These are phyloP conservation scores for Pulveroboletus sp. DNA, from an alignment of 768 basidiomycete genomes.

Conservation along the genomic window DNA sequence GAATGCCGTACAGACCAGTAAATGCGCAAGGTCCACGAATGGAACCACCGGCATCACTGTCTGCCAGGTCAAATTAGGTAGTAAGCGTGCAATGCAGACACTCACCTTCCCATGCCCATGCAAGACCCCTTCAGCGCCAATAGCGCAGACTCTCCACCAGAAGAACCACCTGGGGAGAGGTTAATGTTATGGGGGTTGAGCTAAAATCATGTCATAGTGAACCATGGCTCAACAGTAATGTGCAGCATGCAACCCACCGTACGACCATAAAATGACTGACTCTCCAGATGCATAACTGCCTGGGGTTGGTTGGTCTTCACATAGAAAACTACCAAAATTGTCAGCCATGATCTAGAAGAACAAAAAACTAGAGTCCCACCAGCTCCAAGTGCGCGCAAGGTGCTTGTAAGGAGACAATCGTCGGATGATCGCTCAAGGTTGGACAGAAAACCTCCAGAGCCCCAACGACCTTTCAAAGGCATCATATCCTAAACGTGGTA, in stretches of 20 bases:
- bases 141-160: conserved; percentile 50
- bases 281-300: conserved; percentile 40
- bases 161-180: conserved; percentile 49
- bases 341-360: conserved; percentile 3
- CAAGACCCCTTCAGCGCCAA: conserved; percentile 45
- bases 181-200: conserved; percentile 44
- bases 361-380: conserved; percentile 20
- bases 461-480: conserved; percentile 39
- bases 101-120: conserved; percentile 42
- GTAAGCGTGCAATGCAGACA: conserved; percentile 5
- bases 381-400: conserved; percentile 42
- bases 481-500: conserved; percentile 34
- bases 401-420: conserved; percentile 29
- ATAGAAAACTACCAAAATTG: conserved; percentile 35
- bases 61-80: background rate
- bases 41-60: conserved; percentile 35
- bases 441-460: conserved; percentile 34
- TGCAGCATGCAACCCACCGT: conserved; percentile 12
- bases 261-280: conserved; percentile 32
- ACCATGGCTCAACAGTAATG: too few species aligned
- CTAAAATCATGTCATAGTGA: conserved; percentile 16
- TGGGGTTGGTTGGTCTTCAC: conserved; percentile 45
- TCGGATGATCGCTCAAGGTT: conserved; percentile 24
- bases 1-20: conserved; percentile 40
- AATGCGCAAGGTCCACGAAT: conserved; percentile 38